Percentiles rank a stretch among this genome's conserved stretches.
Conservation (phyloP, 768 basidiomycete genomes). For the Russula sp. region DNA sequence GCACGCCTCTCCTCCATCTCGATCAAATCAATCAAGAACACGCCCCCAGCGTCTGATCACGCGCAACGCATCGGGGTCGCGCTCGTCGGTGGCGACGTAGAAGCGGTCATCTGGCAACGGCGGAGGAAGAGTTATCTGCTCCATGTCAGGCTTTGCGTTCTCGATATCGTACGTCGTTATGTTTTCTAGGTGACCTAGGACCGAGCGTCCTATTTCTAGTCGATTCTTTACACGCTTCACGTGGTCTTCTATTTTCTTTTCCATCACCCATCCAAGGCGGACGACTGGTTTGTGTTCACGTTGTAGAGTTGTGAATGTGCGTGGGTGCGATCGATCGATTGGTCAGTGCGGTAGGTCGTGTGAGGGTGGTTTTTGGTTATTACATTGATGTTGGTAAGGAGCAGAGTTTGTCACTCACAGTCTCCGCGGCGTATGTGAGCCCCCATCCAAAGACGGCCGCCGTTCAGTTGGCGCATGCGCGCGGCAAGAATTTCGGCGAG, state of each 20-base stretch:
- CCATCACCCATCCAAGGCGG: conserved; percentile 39
- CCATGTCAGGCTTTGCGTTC: conserved; percentile 9
- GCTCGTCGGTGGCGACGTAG: conserved; percentile 46
- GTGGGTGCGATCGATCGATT: too few species aligned
- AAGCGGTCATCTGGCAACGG: conserved; percentile 29
- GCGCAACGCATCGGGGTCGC: conserved; percentile 36
- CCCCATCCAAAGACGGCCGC: conserved; percentile 42
- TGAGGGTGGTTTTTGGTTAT: background rate
- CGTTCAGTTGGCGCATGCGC: conserved; percentile 37
- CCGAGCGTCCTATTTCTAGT: conserved; percentile 34
- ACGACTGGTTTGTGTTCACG: conserved; percentile 31
- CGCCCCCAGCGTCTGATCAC: conserved; percentile 40
- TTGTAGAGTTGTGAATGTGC: too few species aligned
- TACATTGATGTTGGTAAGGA: background rate
- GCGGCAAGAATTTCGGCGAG: conserved; percentile 36
- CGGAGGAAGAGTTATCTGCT: conserved; percentile 1
- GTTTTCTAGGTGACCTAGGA: conserved; percentile 29
- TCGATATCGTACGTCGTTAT: conserved; percentile 20
- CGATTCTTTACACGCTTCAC: conserved; percentile 37
- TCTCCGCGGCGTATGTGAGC: conserved; percentile 47
- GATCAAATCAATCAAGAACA: conserved; percentile 44
- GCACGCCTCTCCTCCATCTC: conserved; percentile 41
- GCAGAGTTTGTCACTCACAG: conserved; percentile 34
- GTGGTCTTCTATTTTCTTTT: conserved; percentile 38
- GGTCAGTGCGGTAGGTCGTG: background rate